phyloP scores from a whole-genome alignment of 768 basidiomycete species.

The Boletus tylopilopsis region DNA sequence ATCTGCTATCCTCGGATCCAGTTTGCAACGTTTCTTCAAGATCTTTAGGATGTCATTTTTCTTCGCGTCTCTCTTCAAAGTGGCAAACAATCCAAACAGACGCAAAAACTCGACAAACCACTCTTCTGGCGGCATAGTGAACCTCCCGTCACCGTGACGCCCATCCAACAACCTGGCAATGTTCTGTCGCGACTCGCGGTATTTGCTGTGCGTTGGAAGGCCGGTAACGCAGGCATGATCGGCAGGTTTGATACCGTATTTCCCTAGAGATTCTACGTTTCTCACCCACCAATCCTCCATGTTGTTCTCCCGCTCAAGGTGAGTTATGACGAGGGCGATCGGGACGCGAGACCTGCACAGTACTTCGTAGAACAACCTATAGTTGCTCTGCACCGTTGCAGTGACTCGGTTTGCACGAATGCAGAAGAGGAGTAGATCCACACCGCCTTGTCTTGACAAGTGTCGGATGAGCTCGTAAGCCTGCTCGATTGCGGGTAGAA shows the following conservation, averaged over 20 bases:
- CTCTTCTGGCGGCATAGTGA: conserved; percentile 24
- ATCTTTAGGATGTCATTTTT: conserved; percentile 23
- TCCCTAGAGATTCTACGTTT: conserved; percentile 22
- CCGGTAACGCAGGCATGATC: conserved; percentile 37
- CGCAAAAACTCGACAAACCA: conserved; percentile 26
- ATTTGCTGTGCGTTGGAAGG: conserved; percentile 26
- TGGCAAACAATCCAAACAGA: conserved; percentile 21
- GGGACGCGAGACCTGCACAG: conserved; percentile 36
- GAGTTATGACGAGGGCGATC: conserved; percentile 34
- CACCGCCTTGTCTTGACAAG: conserved; percentile 30
- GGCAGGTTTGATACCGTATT: conserved; percentile 24
- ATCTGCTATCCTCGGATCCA: conserved; percentile 17
- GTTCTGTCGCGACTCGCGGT: conserved; percentile 19
- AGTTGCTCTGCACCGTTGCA: conserved; percentile 36
- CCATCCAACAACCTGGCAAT: conserved; percentile 14
- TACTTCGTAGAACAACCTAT: conserved; percentile 39
- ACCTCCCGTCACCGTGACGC: conserved; percentile 14
- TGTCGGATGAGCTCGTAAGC: conserved; percentile 32
- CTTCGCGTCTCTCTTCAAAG: conserved; percentile 20
- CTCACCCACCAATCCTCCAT: conserved; percentile 37
- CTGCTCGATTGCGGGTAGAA: conserved; percentile 30
- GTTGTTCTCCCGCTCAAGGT: conserved; percentile 34
- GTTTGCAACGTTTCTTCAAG: conserved; percentile 28
- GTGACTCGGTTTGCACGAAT: conserved; percentile 41
- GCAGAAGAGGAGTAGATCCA: conserved; percentile 40